phyloP scores from a whole-genome alignment of 768 basidiomycete species.

The Leccinum incarnatum region DNA sequence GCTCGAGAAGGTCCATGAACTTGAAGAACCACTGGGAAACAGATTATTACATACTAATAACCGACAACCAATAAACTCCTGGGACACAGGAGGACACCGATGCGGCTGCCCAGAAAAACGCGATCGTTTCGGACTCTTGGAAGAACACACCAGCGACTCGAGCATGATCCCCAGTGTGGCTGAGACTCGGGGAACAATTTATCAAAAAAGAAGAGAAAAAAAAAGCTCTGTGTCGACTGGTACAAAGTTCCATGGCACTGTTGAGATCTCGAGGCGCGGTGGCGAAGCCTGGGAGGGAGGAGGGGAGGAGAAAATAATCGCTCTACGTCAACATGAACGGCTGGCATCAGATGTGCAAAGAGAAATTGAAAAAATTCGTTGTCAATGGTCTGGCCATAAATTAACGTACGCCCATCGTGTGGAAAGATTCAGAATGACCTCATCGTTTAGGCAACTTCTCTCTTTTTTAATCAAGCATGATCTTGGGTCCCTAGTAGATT shows the following conservation, averaged over 20 bases:
- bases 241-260: background rate
- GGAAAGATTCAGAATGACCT: slow-evolving; percentile 8
- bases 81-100: background rate
- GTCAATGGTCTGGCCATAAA: background rate
- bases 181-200: background rate
- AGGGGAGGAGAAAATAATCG: background rate
- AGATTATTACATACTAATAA: background rate
- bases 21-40: background rate
- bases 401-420: slow-evolving; percentile 6
- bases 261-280: slow-evolving; percentile 2
- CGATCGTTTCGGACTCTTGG: background rate
- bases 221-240: background rate
- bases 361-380: background rate
- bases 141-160: background rate
- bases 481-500: background rate
- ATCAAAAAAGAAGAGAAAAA: background rate
- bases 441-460: background rate
- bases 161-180: background rate
- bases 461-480: background rate
- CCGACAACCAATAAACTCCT: background rate
- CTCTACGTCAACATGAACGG: slow-evolving; percentile 18
- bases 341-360: slow-evolving; percentile 17
- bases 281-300: background rate
- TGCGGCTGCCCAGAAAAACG: background rate
- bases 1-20: background rate